Evolutionary conservation across 306 rosid species (phyloP).

Genomic region (Herpetospermum pedunculosum): DNA sequence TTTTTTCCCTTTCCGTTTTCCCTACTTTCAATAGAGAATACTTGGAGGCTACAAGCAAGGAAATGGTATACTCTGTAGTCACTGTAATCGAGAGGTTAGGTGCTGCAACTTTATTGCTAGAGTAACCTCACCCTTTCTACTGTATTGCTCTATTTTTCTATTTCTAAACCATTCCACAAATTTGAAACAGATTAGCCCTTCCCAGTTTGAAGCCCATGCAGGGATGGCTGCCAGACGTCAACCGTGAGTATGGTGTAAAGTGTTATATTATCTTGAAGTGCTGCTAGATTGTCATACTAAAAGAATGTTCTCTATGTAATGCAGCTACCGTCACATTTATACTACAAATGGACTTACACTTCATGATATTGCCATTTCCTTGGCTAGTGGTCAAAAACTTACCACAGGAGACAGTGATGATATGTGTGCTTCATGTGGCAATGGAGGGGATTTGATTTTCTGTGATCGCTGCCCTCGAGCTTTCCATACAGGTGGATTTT

Average conservation of each 20-base stretch:
- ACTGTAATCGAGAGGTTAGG: constrained; percentile 74
- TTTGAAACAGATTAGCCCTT: constrained; percentile 77
- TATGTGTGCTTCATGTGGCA: constrained; percentile 95
- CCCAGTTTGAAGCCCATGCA: constrained; percentile 99
- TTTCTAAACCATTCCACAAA: constrained; percentile 9
- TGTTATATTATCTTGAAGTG: constrained; percentile 2
- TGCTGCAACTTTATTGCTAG: constrained; percentile 4
- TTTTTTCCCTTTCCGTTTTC: not conserved
- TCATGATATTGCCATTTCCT: constrained; percentile 88
- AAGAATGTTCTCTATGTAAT: constrained; percentile 9
- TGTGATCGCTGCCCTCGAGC: constrained; percentile 93
- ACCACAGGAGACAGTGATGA: constrained; percentile 91
- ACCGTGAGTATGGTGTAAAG: constrained; percentile 66
- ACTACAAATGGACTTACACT: constrained; percentile 89
- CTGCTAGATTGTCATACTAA: constrained; percentile 18
- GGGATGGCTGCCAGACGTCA: constrained; percentile 99
- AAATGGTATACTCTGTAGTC: constrained; percentile 75
- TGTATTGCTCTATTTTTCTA: constrained; percentile 5
- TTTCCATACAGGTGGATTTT: constrained; percentile 67
- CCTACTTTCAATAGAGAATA: constrained; percentile 33
- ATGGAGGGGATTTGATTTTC: constrained; percentile 72
- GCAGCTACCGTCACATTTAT: constrained; percentile 96
- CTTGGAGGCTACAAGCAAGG: constrained; percentile 97
- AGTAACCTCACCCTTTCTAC: not conserved
- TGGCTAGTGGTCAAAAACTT: constrained; percentile 90